These are phyloP conservation scores for Fusarium solani-melongenae DNA, from an alignment of 2,329 filamentous ascomycete species.

Conservation along the genomic window DNA sequence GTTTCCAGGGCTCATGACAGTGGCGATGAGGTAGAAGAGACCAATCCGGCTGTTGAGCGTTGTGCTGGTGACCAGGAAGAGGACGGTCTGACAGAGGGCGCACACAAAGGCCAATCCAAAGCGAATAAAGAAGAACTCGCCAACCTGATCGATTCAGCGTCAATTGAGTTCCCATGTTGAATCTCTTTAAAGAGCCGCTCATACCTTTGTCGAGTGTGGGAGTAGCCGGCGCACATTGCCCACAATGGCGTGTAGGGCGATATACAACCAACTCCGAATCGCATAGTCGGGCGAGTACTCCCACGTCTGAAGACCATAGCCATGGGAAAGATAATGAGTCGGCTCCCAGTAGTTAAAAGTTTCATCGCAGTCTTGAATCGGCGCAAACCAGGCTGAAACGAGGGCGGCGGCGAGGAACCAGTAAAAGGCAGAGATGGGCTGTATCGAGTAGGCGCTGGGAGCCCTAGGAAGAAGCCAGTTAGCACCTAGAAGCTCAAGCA, in stretches of 20 bases:
- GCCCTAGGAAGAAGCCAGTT: conserved; percentile 28
- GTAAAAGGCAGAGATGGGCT: conserved; percentile 82
- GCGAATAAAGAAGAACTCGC: conserved; percentile 90
- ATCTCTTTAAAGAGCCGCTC: background rate
- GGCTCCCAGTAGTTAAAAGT: conserved; percentile 99
- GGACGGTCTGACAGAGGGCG: conserved; percentile 81
- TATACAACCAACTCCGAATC: conserved; percentile 95
- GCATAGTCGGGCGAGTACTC: conserved; percentile 96
- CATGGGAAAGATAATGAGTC: conserved; percentile 91
- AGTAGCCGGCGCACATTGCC: conserved; percentile 74
- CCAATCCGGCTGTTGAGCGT: conserved; percentile 86
- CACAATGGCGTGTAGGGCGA: conserved; percentile 79
- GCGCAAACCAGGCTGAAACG: conserved; percentile 82
- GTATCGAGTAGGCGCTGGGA: conserved; percentile 70
- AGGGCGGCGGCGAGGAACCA: conserved; percentile 79
- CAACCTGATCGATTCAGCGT: conserved; percentile 53
- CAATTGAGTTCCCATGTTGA: background rate
- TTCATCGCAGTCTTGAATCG: conserved; percentile 98
- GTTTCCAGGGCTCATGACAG: conserved; percentile 86
- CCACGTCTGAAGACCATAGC: conserved; percentile 96
- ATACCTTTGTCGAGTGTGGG: conserved; percentile 69
- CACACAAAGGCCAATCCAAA: conserved; percentile 79
- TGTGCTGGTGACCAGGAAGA: conserved; percentile 82
- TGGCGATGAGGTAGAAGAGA: conserved; percentile 82
- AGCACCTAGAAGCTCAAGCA: conserved; percentile 6